Evolutionary conservation across 441 rosid genomes (phyloP).

Genomic region (Aquilaria agallochum): DNA sequence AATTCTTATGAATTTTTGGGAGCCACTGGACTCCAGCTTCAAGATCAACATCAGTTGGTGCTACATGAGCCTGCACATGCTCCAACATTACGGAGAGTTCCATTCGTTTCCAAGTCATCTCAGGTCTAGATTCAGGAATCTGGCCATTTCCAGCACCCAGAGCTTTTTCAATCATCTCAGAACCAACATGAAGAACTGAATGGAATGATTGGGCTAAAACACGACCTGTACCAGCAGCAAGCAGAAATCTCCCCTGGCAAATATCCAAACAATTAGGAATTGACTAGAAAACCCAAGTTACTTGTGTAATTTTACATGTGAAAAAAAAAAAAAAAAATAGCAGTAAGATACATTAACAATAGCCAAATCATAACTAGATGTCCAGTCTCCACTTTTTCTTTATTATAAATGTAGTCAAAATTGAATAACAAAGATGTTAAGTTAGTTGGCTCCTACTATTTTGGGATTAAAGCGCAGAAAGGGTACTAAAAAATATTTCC

Average conservation of each 20-base stretch:
- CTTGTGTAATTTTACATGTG: too few relatives aligned
- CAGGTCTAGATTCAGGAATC: constrained; percentile 70
- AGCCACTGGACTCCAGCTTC: constrained; percentile 99
- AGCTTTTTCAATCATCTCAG: constrained; percentile 82
- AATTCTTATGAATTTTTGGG: constrained; percentile 76
- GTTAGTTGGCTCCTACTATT: too few relatives aligned
- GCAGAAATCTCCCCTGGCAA: constrained; percentile 83
- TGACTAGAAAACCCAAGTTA: too few relatives aligned
- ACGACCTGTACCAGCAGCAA: constrained; percentile 96
- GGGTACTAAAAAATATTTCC: too few relatives aligned
- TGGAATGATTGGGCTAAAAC: constrained; percentile 86
- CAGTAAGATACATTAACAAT: too few relatives aligned
- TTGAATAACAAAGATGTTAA: background rate
- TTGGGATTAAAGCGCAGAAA: too few relatives aligned
- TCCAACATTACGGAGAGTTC: constrained; percentile 91
- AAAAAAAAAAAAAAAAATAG: too few relatives aligned
- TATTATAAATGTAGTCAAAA: too few relatives aligned
- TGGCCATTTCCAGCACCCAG: constrained; percentile 52
- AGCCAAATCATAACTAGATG: too few relatives aligned
- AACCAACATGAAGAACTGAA: constrained; percentile 79
- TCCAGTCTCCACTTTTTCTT: too few relatives aligned
- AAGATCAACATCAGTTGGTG: constrained; percentile 98
- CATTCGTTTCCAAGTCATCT: constrained; percentile 86
- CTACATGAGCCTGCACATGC: constrained; percentile 97
- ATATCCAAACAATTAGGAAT: background rate